phyloP scores from a whole-genome alignment of 129 eudicot genomes.

The Arctium lappa region DNA sequence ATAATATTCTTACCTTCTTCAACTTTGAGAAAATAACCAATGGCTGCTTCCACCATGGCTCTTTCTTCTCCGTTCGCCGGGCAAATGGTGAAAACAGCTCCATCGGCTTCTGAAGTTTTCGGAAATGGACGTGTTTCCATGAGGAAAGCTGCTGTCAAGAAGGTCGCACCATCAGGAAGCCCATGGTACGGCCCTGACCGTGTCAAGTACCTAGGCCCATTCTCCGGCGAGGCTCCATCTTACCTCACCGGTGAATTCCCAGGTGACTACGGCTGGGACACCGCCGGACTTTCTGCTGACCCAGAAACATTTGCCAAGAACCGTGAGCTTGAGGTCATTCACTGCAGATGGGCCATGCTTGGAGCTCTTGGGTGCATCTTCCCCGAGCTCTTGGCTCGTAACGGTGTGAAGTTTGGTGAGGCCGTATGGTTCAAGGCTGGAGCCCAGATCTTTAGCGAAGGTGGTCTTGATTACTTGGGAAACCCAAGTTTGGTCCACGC shows the following conservation, averaged over 20 bases:
- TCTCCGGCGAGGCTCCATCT: slow-evolving; percentile 25
- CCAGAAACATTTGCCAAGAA: slow-evolving; percentile 4
- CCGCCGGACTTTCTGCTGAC: slow-evolving; percentile 20
- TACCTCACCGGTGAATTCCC: slow-evolving; percentile 21
- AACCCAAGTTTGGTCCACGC: neutral
- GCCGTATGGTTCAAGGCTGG: slow-evolving; percentile 30
- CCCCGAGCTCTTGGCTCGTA: slow-evolving; percentile 11
- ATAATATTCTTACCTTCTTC: neutral
- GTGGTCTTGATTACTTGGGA: slow-evolving; percentile 2
- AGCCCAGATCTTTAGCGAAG: slow-evolving; percentile 16
- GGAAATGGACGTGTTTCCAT: neutral
- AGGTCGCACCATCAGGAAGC: slow-evolving; percentile 3
- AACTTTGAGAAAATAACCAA: neutral
- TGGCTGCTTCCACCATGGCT: slow-evolving; percentile 6
- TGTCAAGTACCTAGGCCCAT: slow-evolving; percentile 25
- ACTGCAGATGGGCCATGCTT: neutral
- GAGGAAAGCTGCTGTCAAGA: slow-evolving; percentile 6
- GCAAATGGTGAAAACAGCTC: neutral
- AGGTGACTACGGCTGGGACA: slow-evolving; percentile 26
- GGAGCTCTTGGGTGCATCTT: slow-evolving; percentile 22
- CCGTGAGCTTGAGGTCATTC: slow-evolving; percentile 13
- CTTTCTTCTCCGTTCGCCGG: neutral
- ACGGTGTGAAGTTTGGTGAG: slow-evolving; percentile 23
- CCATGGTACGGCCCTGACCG: slow-evolving; percentile 24
- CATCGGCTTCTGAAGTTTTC: neutral